Evolutionary conservation across 345 rosid species (phyloP).

Genomic region (Angophora floribunda): DNA sequence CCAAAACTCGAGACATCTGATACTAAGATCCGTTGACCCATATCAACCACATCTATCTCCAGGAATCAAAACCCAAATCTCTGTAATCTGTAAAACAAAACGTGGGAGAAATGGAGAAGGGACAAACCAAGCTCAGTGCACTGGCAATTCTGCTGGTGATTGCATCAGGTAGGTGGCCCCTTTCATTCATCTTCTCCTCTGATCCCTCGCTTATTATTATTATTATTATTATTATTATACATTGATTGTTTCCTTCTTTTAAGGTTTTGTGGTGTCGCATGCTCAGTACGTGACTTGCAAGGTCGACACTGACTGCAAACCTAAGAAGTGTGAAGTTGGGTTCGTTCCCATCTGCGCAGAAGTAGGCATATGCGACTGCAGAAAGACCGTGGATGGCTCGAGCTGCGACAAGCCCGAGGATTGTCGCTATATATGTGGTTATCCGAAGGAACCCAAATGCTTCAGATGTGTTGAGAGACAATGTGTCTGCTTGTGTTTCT

Average conservation of each 20-base stretch:
- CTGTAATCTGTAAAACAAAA: neutral
- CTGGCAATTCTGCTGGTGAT: neutral
- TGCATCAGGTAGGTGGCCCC: neutral
- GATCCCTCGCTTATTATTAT: neutral
- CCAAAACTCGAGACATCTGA: neutral
- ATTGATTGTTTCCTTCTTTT: neutral
- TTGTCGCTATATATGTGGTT: neutral
- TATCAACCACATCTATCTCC: neutral
- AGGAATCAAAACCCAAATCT: neutral
- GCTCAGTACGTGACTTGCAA: neutral
- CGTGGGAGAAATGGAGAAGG: neutral
- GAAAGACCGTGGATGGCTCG: neutral
- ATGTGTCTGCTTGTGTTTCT: neutral
- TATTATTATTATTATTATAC: neutral
- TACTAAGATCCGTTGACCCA: neutral
- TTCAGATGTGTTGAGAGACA: neutral
- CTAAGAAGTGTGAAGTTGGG: neutral
- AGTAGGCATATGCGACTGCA: neutral
- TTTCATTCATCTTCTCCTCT: neutral
- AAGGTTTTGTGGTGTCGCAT: neutral
- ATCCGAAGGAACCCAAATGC: neutral
- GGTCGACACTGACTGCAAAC: neutral
- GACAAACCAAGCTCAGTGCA: neutral
- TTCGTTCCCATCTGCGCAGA: neutral
- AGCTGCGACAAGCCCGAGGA: neutral